Evolutionary conservation across 352 stramenopile genomes (phyloP).

Genomic region (Pythium phragmiticola): DNA sequence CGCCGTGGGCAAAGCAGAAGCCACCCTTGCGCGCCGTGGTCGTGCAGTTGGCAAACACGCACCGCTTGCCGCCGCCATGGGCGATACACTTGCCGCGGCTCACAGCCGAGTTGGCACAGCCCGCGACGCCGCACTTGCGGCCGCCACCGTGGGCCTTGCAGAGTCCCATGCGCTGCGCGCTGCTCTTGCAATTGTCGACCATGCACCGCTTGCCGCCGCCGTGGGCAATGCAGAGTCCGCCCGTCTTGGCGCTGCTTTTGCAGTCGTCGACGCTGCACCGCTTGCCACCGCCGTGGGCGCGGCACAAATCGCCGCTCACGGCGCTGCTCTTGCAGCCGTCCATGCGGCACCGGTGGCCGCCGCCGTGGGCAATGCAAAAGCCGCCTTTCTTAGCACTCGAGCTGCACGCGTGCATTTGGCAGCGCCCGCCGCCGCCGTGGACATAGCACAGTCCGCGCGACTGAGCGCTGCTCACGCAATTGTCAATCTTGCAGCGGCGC

Average conservation of each 20-base stretch:
- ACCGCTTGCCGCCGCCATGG: conserved; percentile 82
- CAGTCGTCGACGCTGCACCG: conserved; percentile 78
- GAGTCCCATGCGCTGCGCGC: conserved; percentile 75
- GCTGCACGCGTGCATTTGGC: conserved; percentile 66
- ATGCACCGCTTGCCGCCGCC: conserved; percentile 61
- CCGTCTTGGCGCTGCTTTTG: conserved; percentile 78
- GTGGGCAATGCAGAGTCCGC: conserved; percentile 56
- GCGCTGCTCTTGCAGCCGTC: conserved; percentile 70
- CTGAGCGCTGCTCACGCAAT: conserved; percentile 79
- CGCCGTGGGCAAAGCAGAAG: conserved; percentile 82
- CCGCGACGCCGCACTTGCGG: conserved; percentile 60
- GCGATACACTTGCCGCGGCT: conserved; percentile 83
- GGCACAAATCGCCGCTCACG: conserved; percentile 76
- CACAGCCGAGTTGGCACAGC: conserved; percentile 76
- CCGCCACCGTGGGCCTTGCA: conserved; percentile 87
- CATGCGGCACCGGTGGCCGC: conserved; percentile 78
- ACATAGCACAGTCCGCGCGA: conserved; percentile 84
- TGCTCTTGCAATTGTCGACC: conserved; percentile 67
- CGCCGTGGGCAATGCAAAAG: conserved; percentile 82
- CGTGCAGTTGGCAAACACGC: conserved; percentile 64
- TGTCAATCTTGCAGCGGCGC: conserved; percentile 72
- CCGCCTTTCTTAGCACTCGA: conserved; percentile 86
- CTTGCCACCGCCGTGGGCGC: conserved; percentile 83
- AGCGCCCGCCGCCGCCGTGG: conserved; percentile 75
- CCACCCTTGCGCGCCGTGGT: conserved; percentile 80